Percentiles rank a stretch among this genome's conserved stretches.
These are phyloP conservation scores for Globisporangium perplexum DNA, from an alignment of 352 stramenopile species.

Conservation along the genomic window DNA sequence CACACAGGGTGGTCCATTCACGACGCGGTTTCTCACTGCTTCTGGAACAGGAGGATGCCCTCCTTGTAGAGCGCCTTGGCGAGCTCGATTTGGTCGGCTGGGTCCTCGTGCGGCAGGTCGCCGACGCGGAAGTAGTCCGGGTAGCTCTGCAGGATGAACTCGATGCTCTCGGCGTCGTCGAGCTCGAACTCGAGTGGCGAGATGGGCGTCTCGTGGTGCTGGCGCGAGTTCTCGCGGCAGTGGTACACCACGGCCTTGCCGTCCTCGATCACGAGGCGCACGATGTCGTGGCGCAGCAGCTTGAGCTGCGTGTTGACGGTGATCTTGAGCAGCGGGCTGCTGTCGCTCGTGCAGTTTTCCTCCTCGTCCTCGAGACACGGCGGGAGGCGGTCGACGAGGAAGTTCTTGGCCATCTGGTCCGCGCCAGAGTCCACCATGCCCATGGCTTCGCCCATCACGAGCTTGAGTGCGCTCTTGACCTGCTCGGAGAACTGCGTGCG, in stretches of 20 bases:
- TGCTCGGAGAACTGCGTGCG: constrained; percentile 42
- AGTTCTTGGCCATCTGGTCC: constrained; percentile 83
- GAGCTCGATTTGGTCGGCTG: constrained; percentile 65
- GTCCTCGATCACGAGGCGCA: constrained; percentile 69
- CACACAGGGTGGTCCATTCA: not conserved
- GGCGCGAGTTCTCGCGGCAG: constrained; percentile 72
- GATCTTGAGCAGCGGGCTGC: constrained; percentile 74
- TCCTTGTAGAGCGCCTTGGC: constrained; percentile 70
- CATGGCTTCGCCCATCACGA: constrained; percentile 58
- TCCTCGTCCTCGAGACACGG: constrained; percentile 68
- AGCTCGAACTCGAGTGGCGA: constrained; percentile 75
- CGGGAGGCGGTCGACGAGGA: constrained; percentile 72
- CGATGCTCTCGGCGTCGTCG: constrained; percentile 75
- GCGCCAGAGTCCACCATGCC: constrained; percentile 62
- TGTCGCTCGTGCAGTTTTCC: constrained; percentile 75
- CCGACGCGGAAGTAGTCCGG: constrained; percentile 71
- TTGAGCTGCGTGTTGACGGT: constrained; percentile 75
- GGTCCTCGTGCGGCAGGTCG: constrained; percentile 68
- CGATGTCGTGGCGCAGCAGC: constrained; percentile 60
- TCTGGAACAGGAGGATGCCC: constrained; percentile 73
- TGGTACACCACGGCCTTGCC: constrained; percentile 74
- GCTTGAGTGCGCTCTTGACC: constrained; percentile 55
- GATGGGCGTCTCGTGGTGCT: constrained; percentile 66
- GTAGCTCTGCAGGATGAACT: constrained; percentile 73
- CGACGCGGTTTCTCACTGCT: constrained; percentile 18